Evolutionary conservation across 441 rosid species (phyloP).

Genomic region (Adansonia madagascariensis): DNA sequence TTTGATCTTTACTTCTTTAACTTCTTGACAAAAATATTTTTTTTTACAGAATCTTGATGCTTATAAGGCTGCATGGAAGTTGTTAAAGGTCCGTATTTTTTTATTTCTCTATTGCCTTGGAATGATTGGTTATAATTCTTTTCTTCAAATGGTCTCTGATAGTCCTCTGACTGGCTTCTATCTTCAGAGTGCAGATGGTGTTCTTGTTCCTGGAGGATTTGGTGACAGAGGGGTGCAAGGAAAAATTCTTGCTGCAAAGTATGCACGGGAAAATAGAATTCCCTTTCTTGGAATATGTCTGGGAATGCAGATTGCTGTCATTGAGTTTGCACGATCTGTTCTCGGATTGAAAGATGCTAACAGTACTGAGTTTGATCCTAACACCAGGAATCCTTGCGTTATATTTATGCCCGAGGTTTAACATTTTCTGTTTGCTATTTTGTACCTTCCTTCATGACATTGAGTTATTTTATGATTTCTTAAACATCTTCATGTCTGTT

Average conservation of each 20-base stretch:
- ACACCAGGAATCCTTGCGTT: slow-evolving; percentile 75
- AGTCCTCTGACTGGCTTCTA: slow-evolving; percentile 22
- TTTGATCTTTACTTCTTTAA: slow-evolving; percentile 16
- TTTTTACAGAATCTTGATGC: slow-evolving; percentile 58
- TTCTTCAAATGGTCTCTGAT: slow-evolving; percentile 1
- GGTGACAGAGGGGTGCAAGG: slow-evolving; percentile 95
- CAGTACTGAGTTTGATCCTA: slow-evolving; percentile 86
- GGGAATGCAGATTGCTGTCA: slow-evolving; percentile 96
- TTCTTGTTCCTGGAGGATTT: slow-evolving; percentile 98
- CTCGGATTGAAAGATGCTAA: slow-evolving; percentile 79
- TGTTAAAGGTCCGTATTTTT: slow-evolving; percentile 54
- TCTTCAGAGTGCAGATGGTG: slow-evolving; percentile 83
- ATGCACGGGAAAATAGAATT: slow-evolving; percentile 82
- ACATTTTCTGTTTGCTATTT: slow-evolving; percentile 17
- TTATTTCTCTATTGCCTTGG: slow-evolving; percentile 1
- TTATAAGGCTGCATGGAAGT: slow-evolving; percentile 62
- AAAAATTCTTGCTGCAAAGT: slow-evolving; percentile 83
- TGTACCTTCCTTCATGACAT: neutral
- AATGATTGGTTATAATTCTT: neutral
- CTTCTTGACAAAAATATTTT: slow-evolving; percentile 29
- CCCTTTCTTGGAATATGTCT: slow-evolving; percentile 96
- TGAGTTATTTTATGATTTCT: neutral
- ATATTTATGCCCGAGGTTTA: slow-evolving; percentile 95
- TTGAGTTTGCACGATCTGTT: slow-evolving; percentile 77
- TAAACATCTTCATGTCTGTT: slow-evolving; percentile 18